Evolutionary conservation across 805 yeast species (phyloP).

Genomic region (Kuraishia borneana): DNA sequence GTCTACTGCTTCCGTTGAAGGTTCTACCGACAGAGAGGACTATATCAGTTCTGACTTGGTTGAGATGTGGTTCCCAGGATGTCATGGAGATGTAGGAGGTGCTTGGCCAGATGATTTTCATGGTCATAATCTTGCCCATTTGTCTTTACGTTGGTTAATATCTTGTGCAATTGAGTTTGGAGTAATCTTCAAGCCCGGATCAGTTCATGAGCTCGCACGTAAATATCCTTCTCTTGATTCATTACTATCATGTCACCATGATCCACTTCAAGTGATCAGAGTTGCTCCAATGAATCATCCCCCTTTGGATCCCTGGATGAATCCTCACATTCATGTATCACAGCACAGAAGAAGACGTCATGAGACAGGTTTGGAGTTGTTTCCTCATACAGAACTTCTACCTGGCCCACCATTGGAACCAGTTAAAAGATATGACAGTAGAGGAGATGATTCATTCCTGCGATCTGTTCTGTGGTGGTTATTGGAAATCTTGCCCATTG

Average conservation of each 20-base stretch:
- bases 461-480: slow-evolving; percentile 45
- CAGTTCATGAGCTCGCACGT: slow-evolving; percentile 27
- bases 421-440: slow-evolving; percentile 22
- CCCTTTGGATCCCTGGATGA: neutral
- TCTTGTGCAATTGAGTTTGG: slow-evolving; percentile 42
- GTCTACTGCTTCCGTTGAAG: slow-evolving; percentile 6
- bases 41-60: slow-evolving; percentile 20
- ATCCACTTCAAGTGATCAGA: slow-evolving; percentile 24
- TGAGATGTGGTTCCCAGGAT: slow-evolving; percentile 62
- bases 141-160: slow-evolving; percentile 53
- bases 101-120: slow-evolving; percentile 41
- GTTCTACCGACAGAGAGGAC: slow-evolving; percentile 1
- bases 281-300: slow-evolving; percentile 8
- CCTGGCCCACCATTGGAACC: slow-evolving; percentile 11
- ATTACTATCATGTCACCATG: slow-evolving; percentile 40
- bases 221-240: slow-evolving; percentile 28
- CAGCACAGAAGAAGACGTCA: neutral
- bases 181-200: slow-evolving; percentile 28
- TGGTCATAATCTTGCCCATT: slow-evolving; percentile 33
- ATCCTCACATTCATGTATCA: too few relatives aligned
- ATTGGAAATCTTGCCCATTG: slow-evolving; percentile 49
- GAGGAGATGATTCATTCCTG: slow-evolving; percentile 20
- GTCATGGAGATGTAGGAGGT: slow-evolving; percentile 62
- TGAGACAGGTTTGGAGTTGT: slow-evolving; percentile 1
- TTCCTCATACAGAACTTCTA: slow-evolving; percentile 5